Evolutionary conservation across 352 stramenopile genomes (phyloP).

Genomic region (Pythium dissotocum): DNA sequence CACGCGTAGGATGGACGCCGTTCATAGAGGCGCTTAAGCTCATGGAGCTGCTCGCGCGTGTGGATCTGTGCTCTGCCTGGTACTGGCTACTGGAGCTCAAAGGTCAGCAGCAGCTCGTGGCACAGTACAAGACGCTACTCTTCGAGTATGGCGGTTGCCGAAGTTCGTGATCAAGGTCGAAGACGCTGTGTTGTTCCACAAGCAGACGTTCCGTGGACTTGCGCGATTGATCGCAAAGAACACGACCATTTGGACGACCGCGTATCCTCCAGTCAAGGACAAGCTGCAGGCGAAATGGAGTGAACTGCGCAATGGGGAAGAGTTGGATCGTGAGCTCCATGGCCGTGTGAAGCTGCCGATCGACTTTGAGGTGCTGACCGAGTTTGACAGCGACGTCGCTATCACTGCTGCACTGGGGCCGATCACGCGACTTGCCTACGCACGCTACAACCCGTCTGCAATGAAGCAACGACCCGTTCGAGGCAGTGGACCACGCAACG

Average conservation of each 20-base stretch:
- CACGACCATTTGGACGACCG: background rate
- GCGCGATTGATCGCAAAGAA: constrained; percentile 14
- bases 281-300: constrained; percentile 6
- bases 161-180: background rate
- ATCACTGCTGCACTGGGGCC: constrained; percentile 10
- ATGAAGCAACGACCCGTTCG: background rate
- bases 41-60: background rate
- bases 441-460: background rate
- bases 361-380: constrained; percentile 8
- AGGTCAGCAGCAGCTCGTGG: background rate
- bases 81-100: background rate
- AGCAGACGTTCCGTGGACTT: constrained; percentile 5
- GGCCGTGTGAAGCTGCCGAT: constrained; percentile 20
- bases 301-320: background rate
- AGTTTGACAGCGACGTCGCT: constrained; percentile 18
- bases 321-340: constrained; percentile 5
- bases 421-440: constrained; percentile 16
- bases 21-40: background rate
- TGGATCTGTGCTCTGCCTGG: background rate
- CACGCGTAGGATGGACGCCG: background rate
- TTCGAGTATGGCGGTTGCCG: background rate
- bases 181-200: background rate
- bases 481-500: no score
- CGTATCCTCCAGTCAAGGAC: background rate
- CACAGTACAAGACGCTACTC: background rate